Base-by-base conservation (phyloP, 139 green algal species). In the Closterium sp. region DNA sequence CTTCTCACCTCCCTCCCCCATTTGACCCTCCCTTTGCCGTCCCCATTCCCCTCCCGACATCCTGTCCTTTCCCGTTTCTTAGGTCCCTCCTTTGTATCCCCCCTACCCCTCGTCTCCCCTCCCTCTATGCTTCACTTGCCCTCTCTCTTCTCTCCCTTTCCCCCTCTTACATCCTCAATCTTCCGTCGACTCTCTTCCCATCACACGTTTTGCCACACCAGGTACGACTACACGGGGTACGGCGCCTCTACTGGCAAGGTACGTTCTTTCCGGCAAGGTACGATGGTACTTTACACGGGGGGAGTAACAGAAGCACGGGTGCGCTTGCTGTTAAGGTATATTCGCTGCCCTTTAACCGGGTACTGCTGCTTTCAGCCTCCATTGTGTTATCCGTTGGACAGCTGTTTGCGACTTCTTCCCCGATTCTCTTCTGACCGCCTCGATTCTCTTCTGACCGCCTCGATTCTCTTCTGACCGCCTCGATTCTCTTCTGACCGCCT, bases 211-310 rank as follows among this genome's bases (percentile, higher is more conserved):
- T 86, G 81, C 9, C n/a, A 32, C n/a, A 23, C n/a, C 92, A 94
- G 92, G 10, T 98, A 98, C 91, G 97, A 98, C 85, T 98, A 98
- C 91, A 95, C 91, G 3, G 97, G 97, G 2, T 98, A 98, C 85
- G 96, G 96, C 23, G 83, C 90, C 28, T 95, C 90, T 84, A 94
- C 83, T 3, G 96, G 96, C 38, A 94, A 69, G 86, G 95, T 95
- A 19, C 43, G 43, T 0, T 69, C 12, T 16, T 69, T 69, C 43
- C 23, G 12, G 43, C 43, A 69, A 69, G 43, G n/a, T n/a, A n/a
- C n/a, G n/a, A n/a, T n/a, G n/a, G n/a, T n/a, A n/a, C n/a, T n/a
- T n/a, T n/a, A n/a, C n/a, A n/a, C n/a, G n/a, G n/a, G n/a, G n/a
- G n/a, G n/a, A n/a, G n/a, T n/a, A n/a, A n/a, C n/a, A n/a, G n/a